Base-by-base conservation (phyloP, 73 alveolate species). In the Tetrahymena malaccensis region DNA sequence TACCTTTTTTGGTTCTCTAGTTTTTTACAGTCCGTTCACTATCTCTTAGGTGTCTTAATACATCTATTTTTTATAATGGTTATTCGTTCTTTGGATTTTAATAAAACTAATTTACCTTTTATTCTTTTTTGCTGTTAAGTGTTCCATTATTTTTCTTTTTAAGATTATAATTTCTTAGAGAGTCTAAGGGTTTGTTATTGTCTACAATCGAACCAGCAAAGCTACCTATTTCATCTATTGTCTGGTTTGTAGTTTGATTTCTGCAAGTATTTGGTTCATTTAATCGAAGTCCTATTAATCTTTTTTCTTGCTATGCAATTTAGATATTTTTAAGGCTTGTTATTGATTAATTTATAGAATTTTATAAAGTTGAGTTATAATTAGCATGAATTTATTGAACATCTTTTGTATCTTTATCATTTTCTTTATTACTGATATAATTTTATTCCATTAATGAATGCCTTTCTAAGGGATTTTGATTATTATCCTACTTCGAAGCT, bases 371-470 rank as follows among this genome's bases (percentile, higher is more conserved):
- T 34, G 85, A 94, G 34, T 38, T 56, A 33, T 85, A 37, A 10
- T 58, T 43, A 33, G 43, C 94, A 19, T 95, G 70, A 43, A 33
- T 58, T 50, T 89, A 85, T 27, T 55, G 70, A 38, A 35, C 84
- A 50, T 37, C 95, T 95, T 89, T 94, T 43, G 55, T 50, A 44
- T 89, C 94, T 89, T 22, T 85, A 43, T 95, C 94, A 93, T 95
- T 50, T 50, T 50, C 97, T 95, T 17, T 85, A 57, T 17, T 93
- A 84, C 85, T 95, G 83, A n/a, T 85, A 55, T 85, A 85, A 58
- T 34, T 94, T 85, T 25, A 85, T 89, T 57, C 97, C 44, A 1
- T 31, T 94, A 19, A 93, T 84, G 85, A 70, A 33, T 16, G 83
- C 56, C 33, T 95, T 85, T 43, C 94, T 94, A 50, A 85, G 35